These are phyloP conservation scores for Fusarium bulbicola DNA, from an alignment of 2,329 filamentous ascomycete genomes.

Conservation along the genomic window DNA sequence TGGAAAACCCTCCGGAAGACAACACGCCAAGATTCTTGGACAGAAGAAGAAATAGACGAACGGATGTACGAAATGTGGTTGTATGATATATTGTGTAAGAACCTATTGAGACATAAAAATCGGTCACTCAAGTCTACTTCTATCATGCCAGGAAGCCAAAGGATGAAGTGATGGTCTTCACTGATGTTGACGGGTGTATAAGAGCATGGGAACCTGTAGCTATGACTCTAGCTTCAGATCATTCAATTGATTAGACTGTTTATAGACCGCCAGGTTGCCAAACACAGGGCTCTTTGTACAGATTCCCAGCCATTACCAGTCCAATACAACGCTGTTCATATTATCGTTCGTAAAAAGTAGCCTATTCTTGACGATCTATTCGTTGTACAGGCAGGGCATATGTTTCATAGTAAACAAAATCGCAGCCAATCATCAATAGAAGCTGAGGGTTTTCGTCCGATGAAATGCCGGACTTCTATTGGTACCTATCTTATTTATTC, in stretches of 20 bases:
- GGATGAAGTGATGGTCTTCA: not conserved
- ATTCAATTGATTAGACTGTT: not conserved
- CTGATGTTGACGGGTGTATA: not conserved
- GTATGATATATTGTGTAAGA: slow-evolving; percentile 46
- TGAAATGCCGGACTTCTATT: not conserved
- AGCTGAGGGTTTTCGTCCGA: not conserved
- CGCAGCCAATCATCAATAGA: not conserved
- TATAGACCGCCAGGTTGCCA: not conserved
- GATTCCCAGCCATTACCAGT: not conserved
- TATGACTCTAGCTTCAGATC: not conserved
- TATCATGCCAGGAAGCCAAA: not conserved
- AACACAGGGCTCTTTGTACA: not conserved
- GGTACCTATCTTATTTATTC: not conserved
- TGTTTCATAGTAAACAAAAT: not conserved
- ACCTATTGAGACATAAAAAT: slow-evolving; percentile 33
- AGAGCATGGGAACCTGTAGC: not conserved
- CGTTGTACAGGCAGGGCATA: not conserved
- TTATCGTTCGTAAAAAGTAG: not conserved
- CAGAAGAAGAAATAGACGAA: slow-evolving; percentile 31
- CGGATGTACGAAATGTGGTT: slow-evolving; percentile 5
- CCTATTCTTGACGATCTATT: not conserved
- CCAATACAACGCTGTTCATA: not conserved
- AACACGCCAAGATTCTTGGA: slow-evolving; percentile 25
- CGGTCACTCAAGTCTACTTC: not conserved
- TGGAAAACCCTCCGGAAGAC: slow-evolving; percentile 26